Evolutionary conservation across 1,284 basidiomycete genomes (phyloP).

Genomic region (Anthracocystis setariae): DNA sequence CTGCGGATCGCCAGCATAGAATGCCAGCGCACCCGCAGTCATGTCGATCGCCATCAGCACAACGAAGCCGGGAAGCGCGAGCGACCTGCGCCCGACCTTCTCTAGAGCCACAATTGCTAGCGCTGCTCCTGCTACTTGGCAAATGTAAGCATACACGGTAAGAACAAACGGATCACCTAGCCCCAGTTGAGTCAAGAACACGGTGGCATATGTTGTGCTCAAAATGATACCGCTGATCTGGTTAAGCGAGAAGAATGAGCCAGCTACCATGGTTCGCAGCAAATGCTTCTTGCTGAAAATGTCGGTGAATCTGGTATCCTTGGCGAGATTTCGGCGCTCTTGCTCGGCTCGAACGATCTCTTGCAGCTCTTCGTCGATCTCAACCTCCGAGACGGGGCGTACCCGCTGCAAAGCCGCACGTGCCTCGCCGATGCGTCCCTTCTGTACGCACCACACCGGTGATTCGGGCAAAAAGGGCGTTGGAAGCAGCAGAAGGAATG

Average conservation of each 20-base stretch:
- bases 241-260: constrained; percentile 58
- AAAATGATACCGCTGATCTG: constrained; percentile 59
- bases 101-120: constrained; percentile 55
- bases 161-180: constrained; percentile 52
- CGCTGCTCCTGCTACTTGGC: constrained; percentile 47
- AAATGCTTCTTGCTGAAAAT: constrained; percentile 52
- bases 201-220: constrained; percentile 55
- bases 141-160: constrained; percentile 49
- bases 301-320: constrained; percentile 48
- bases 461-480: constrained; percentile 51
- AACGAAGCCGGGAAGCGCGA: constrained; percentile 52
- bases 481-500: constrained; percentile 39
- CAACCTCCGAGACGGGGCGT: constrained; percentile 37
- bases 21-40: constrained; percentile 46
- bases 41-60: constrained; percentile 50
- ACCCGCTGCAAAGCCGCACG: constrained; percentile 38
- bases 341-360: constrained; percentile 49
- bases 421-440: constrained; percentile 52
- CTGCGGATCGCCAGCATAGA: constrained; percentile 14
- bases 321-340: constrained; percentile 40
- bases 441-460: constrained; percentile 52
- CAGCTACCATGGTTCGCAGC: constrained; percentile 52
- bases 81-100: constrained; percentile 47
- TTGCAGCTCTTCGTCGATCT: constrained; percentile 50
- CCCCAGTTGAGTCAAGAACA: constrained; percentile 53